phyloP scores from a whole-genome alignment of 495 filamentous ascomycete species.

The Filosporella fistucella region DNA sequence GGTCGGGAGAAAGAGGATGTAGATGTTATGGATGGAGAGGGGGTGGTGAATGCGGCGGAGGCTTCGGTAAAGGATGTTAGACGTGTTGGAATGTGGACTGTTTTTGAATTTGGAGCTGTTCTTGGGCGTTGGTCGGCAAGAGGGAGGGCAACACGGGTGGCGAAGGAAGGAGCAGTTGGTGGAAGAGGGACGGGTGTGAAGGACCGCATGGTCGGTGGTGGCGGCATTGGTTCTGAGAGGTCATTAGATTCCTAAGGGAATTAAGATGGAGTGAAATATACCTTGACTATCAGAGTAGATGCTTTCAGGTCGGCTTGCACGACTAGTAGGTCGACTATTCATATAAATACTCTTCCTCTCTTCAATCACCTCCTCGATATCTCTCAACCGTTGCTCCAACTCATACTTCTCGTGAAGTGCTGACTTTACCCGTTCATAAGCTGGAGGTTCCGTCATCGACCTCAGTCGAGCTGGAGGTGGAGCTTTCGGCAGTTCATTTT shows the following conservation, averaged over 20 bases:
- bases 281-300: constrained; percentile 22
- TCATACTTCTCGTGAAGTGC: constrained; percentile 46
- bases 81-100: constrained; percentile 21
- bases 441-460: constrained; percentile 18
- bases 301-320: constrained; percentile 16
- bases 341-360: constrained; percentile 43
- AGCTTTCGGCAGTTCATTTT: constrained; percentile 14
- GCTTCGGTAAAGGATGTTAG: constrained; percentile 20
- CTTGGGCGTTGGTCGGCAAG: constrained; percentile 13
- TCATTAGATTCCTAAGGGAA: constrained; percentile 1
- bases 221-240: constrained; percentile 22
- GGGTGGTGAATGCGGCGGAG: constrained; percentile 15
- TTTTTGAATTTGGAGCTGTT: constrained; percentile 19
- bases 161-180: constrained; percentile 13
- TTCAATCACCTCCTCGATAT: constrained; percentile 49
- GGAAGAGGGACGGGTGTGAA: background rate
- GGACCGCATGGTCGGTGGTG: background rate
- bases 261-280: background rate
- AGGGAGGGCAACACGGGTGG: constrained; percentile 6
- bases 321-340: constrained; percentile 33
- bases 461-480: constrained; percentile 20
- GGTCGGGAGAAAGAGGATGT: background rate
- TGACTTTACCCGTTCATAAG: constrained; percentile 43
- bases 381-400: constrained; percentile 35
- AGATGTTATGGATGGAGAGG: constrained; percentile 12